Evolutionary conservation across 129 eudicot genomes (phyloP).

Genomic region (Pseudognaphalium luteoalbum): DNA sequence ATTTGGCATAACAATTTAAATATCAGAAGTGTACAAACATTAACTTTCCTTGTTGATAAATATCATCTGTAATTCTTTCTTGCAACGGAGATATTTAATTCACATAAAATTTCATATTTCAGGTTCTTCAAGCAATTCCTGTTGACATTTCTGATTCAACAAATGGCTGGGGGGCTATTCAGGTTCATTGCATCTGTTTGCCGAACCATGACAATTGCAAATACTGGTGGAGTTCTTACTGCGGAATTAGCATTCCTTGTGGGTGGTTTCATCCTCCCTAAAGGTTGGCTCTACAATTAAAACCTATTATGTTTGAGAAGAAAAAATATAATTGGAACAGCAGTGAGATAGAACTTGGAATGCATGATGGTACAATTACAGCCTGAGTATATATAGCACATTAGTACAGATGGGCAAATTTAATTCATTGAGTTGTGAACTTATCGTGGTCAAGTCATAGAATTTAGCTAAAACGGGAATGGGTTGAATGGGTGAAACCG

Average conservation of each 20-base stretch:
- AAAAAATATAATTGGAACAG: background rate
- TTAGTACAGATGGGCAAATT: too few species aligned
- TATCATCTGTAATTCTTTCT: background rate
- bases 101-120: background rate
- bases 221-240: conserved; percentile 80
- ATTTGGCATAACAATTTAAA: too few species aligned
- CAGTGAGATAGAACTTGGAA: background rate
- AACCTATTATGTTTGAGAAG: background rate
- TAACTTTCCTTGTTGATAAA: background rate
- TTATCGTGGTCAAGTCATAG: too few species aligned
- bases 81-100: background rate
- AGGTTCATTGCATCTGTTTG: conserved; percentile 80
- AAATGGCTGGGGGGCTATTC: conserved; percentile 90
- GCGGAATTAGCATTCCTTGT: conserved; percentile 78
- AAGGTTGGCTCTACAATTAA: conserved; percentile 43
- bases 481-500: background rate
- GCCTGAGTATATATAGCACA: background rate
- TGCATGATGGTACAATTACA: background rate
- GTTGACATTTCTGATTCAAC: conserved; percentile 76
- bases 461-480: too few species aligned
- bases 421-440: too few species aligned
- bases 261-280: conserved; percentile 97
- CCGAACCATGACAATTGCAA: conserved; percentile 84
- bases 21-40: background rate
- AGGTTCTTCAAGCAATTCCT: conserved; percentile 94